Percentiles rank a stretch among this genome's conserved stretches.
These are phyloP conservation scores for Eucalyptus urophylla DNA, from an alignment of 345 rosid genomes.

Conservation along the genomic window DNA sequence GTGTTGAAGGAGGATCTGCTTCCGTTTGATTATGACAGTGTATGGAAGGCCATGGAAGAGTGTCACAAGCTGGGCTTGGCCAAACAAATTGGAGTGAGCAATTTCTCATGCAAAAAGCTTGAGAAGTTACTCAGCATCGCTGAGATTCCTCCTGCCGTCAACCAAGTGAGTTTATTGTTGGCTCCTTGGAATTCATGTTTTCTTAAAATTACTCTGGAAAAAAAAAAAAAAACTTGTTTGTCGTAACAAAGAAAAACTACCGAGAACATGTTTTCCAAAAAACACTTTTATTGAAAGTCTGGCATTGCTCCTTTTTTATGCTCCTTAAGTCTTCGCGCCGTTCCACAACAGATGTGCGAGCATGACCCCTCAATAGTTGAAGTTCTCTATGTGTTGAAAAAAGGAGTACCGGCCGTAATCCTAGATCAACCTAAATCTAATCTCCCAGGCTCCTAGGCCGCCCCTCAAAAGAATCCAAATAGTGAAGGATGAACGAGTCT, in stretches of 20 bases:
- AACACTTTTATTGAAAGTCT: neutral
- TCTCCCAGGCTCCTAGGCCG: neutral
- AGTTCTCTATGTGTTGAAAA: neutral
- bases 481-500: neutral
- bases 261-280: neutral
- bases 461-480: neutral
- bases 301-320: neutral
- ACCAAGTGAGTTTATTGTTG: neutral
- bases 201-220: neutral
- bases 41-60: neutral
- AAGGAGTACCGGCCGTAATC: neutral
- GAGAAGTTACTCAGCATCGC: neutral
- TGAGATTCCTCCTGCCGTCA: neutral
- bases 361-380: neutral
- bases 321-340: neutral
- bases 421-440: neutral
- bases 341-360: neutral
- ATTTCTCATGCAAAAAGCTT: neutral
- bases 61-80: neutral
- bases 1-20: neutral
- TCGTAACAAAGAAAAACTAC: neutral
- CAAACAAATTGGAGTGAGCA: neutral
- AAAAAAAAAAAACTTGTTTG: neutral
- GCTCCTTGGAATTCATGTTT: neutral
- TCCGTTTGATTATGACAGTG: neutral